Percentiles rank a stretch among this genome's conserved stretches.
Conservation (phyloP, 1,284 basidiomycete genomes). For the Mycena citricolor region DNA sequence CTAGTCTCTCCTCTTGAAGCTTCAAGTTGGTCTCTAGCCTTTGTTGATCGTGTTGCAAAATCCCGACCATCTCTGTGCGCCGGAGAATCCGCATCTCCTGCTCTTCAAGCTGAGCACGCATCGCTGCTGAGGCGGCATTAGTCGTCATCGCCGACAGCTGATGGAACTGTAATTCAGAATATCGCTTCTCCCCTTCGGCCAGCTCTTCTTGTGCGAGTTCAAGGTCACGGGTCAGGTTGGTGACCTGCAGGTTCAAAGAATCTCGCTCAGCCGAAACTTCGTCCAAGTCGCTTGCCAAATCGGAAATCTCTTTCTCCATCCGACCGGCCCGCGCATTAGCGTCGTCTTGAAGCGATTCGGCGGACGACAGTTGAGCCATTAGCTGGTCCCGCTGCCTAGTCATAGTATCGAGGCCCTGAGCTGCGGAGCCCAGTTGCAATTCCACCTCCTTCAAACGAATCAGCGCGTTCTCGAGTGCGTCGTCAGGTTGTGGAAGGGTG, state of each 20-base stretch:
- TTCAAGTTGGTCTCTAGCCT: constrained; percentile 69
- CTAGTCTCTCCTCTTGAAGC: constrained; percentile 69
- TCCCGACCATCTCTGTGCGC: constrained; percentile 66
- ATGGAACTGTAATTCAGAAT: constrained; percentile 57
- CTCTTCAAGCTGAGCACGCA: constrained; percentile 62
- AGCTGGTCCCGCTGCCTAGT: constrained; percentile 36
- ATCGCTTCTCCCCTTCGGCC: constrained; percentile 53
- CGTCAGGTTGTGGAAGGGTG: constrained; percentile 15
- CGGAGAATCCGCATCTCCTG: constrained; percentile 60
- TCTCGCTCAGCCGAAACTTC: constrained; percentile 61
- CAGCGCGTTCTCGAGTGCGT: constrained; percentile 1
- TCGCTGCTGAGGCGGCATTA: constrained; percentile 49
- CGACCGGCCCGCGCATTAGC: constrained; percentile 10
- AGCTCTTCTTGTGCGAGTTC: constrained; percentile 51
- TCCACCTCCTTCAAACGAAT: constrained; percentile 22
- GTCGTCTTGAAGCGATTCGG: constrained; percentile 27
- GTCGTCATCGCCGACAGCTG: constrained; percentile 62
- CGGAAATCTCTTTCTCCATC: constrained; percentile 37
- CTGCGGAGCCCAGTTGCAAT: constrained; percentile 26
- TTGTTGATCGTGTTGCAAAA: constrained; percentile 73
- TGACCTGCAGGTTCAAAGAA: constrained; percentile 58
- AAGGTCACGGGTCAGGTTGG: constrained; percentile 61
- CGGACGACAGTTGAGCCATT: constrained; percentile 30
- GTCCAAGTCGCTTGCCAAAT: constrained; percentile 44
- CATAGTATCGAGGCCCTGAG: constrained; percentile 37